Base-by-base conservation (phyloP, 1,139 yeast genomes). In the Arxiozyma telluris region DNA sequence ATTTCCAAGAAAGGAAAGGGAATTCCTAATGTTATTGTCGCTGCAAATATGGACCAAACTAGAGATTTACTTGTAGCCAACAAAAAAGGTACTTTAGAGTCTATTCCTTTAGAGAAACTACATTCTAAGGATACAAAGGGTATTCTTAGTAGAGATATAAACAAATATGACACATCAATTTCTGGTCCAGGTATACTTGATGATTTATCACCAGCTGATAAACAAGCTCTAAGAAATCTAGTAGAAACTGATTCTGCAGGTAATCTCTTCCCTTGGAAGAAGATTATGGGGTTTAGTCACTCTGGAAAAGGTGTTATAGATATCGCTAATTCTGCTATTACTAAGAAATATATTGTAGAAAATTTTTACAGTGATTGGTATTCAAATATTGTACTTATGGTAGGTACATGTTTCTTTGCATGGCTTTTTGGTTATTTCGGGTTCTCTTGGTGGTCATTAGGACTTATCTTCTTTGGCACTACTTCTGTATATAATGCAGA, bases 311-410 rank as follows among this genome's bases (percentile, higher is more conserved):
- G 61, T 9, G 46, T 56, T 4, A 56, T 59, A 9, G 58, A 59
- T 15, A 49, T 66, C 5, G 59, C 62, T 3, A 68, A 70, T 46
- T 23, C 39, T 4, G 60, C 61, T 18, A 61, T 66, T 11, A 64
- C 84, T 44, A 83, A 81, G 64, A 72, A 77, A n/a, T 86, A 83
- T 59, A 80, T 87, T 42, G 65, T 76, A 53, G 91, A 86, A 68
- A 84, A 79, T 56, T 83, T 83, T 63, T 82, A 77, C 61, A 81
- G 84, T 22, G 95, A 87, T 65, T 77, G 84, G 77, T 85, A 83
- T 69, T 82, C 83, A 79, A 86, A 86, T 70, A 76, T 82, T 43
- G 76, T 81, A 0, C 64, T 83, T 41, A 75, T 84, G 61, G 65
- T 84, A 47, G 89, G 90, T 9, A 83, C 89, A 11, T 85, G 91